Percentiles rank a stretch among this genome's conserved stretches.
Evolutionary conservation across 331 rosid genomes (phyloP).

Genomic region (Cydonia oblonga): DNA sequence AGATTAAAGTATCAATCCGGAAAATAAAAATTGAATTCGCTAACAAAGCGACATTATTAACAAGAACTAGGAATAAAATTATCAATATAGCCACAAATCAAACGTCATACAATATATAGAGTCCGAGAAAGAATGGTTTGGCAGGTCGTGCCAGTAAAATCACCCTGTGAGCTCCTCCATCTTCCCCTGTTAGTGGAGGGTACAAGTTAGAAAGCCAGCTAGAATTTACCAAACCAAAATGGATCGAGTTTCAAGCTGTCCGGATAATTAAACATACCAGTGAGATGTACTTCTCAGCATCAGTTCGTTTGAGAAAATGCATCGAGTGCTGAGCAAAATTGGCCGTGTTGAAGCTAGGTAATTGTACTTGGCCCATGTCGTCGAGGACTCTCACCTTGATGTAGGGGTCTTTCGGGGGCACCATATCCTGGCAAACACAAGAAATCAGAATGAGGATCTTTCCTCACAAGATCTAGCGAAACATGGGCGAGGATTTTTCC

Average conservation of each 20-base stretch:
- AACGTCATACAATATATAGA: background rate
- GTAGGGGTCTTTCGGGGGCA: slow-evolving; percentile 93
- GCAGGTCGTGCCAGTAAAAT: slow-evolving; percentile 5
- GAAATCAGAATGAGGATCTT: background rate
- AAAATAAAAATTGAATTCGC: no score
- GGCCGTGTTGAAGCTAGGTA: slow-evolving; percentile 65
- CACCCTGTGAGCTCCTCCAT: slow-evolving; percentile 84
- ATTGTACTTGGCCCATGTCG: slow-evolving; percentile 66
- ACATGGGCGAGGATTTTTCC: no score
- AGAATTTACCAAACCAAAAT: background rate
- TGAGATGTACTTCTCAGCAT: slow-evolving; percentile 69
- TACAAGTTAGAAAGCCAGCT: slow-evolving; percentile 3
- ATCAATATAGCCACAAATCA: background rate
- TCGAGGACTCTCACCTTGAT: slow-evolving; percentile 84
- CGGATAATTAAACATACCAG: slow-evolving; percentile 30
- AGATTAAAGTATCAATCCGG: no score
- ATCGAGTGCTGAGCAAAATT: slow-evolving; percentile 72
- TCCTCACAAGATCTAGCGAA: background rate
- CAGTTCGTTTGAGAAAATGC: slow-evolving; percentile 89
- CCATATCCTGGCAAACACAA: slow-evolving; percentile 69
- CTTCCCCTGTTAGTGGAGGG: slow-evolving; percentile 47
- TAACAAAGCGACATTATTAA: background rate
- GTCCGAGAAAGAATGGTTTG: background rate
- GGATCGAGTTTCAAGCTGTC: background rate
- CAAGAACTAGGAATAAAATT: background rate